Evolutionary conservation across 345 rosid genomes (phyloP), one percentile per base, ranked within the genome.

Genomic region (Populus alba): DNA sequence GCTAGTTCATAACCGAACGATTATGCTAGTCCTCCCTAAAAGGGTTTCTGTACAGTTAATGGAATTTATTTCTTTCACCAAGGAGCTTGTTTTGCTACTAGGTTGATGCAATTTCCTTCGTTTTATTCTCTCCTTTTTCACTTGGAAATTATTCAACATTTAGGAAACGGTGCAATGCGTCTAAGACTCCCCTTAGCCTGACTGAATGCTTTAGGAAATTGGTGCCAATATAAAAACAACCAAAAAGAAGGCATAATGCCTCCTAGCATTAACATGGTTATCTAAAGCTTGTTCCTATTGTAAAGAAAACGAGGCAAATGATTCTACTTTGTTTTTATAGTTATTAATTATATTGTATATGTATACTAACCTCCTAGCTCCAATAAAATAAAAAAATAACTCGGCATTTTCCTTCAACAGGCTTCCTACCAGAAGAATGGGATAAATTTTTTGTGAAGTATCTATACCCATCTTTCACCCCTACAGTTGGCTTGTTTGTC

Each of bases 381-480:
- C 59, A 18, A 20, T 18, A 51, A 17, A 51, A 51, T 13, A 16
- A 49, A 51, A 18, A 8, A 12, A 66, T 66, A 65, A 70, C 59
- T 75, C 16, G 11, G 59, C 55, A 31, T 81, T 73, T 77, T 71
- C n/a, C 43, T 7, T 82, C 4, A 77, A 81, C 90, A 93, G 97
- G 97, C 3, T 90, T 95, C 83, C 87, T 95, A 33, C 98, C 97
- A 1, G 98, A 93, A 68, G 92, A 92, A 67, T 85, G 92, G 90
- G 98, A 95, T 79, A 90, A 83, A 68, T 81, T 92, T 81, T 88
- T 91, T 66, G 96, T 92, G 76, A 95, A 92, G 92, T 92, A 90
- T 83, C 84, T 92, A 51, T 95, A 93, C 77, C 97, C 98, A 62
- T 81, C 87, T 53, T 93, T 96, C 83, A 93, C 97, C 23, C 98